These are phyloP conservation scores for Hypoxylon sp. DNA, from an alignment of 2,329 filamentous ascomycete species.

Conservation along the genomic window DNA sequence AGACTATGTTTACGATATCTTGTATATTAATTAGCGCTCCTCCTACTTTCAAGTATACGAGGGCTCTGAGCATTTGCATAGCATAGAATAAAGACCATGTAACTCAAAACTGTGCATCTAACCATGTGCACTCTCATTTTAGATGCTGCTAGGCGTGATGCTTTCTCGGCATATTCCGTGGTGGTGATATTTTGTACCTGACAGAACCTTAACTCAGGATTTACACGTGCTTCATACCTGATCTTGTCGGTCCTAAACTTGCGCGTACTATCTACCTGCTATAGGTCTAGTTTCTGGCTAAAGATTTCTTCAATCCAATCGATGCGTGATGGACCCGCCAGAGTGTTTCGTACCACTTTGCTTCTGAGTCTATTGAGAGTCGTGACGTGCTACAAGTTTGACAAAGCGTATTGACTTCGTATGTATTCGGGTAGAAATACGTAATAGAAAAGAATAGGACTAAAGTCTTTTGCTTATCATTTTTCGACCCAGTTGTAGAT, in stretches of 20 bases:
- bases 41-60: background rate
- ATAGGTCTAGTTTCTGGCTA: no score
- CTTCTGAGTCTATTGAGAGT: conserved; percentile 2
- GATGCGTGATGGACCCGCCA: background rate
- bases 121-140: no score
- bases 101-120: background rate
- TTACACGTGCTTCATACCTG: no score
- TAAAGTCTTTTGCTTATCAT: no score
- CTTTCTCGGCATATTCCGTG: no score
- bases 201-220: no score
- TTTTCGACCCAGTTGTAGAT: no score
- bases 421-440: background rate
- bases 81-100: background rate
- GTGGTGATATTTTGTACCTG: no score
- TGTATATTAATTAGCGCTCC: background rate
- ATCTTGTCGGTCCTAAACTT: no score
- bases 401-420: background rate
- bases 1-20: background rate
- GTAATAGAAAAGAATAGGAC: background rate
- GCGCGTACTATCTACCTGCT: no score
- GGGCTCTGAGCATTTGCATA: background rate
- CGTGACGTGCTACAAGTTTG: conserved; percentile 23
- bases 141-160: no score
- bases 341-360: background rate
- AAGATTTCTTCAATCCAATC: background rate